Conservation (phyloP, 1,139 yeast species). For the Saccharomycopsis hybrid region DNA sequence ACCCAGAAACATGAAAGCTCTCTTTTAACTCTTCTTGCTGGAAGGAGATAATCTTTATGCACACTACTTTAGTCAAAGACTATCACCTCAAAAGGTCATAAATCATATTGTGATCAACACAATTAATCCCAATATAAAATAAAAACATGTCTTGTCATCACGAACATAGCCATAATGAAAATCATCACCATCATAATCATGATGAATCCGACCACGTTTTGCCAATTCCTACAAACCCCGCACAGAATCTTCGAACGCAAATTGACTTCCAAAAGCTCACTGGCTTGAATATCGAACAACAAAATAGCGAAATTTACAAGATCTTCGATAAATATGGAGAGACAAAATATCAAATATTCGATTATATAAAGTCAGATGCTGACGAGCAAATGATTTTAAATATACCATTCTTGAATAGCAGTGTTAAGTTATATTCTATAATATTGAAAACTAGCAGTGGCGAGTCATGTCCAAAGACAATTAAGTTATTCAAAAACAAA, state of each 20-base stretch:
- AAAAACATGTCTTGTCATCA: constrained; percentile 31
- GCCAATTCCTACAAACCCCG: constrained; percentile 64
- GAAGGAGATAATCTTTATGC: no score
- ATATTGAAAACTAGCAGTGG: constrained; percentile 63
- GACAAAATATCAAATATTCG: constrained; percentile 38
- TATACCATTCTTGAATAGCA: constrained; percentile 67
- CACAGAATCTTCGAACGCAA: constrained; percentile 60
- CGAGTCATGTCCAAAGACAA: constrained; percentile 56
- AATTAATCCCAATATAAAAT: no score
- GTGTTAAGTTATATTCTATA: constrained; percentile 68
- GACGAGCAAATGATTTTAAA: constrained; percentile 74
- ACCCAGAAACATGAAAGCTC: no score
- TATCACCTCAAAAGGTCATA: no score
- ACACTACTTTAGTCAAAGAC: no score
- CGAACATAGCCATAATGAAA: constrained; percentile 31
- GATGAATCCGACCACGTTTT: constrained; percentile 38
- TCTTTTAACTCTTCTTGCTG: no score
- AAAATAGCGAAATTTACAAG: constrained; percentile 42
- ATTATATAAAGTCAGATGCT: constrained; percentile 63
- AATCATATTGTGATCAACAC: no score
- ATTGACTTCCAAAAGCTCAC: constrained; percentile 57
- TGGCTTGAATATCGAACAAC: constrained; percentile 58
- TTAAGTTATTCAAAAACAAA: constrained; percentile 70
- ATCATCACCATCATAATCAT: constrained; percentile 32
- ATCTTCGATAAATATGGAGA: constrained; percentile 44